Conservation (phyloP, 2,329 filamentous ascomycete genomes). For the Septoria linicola region DNA sequence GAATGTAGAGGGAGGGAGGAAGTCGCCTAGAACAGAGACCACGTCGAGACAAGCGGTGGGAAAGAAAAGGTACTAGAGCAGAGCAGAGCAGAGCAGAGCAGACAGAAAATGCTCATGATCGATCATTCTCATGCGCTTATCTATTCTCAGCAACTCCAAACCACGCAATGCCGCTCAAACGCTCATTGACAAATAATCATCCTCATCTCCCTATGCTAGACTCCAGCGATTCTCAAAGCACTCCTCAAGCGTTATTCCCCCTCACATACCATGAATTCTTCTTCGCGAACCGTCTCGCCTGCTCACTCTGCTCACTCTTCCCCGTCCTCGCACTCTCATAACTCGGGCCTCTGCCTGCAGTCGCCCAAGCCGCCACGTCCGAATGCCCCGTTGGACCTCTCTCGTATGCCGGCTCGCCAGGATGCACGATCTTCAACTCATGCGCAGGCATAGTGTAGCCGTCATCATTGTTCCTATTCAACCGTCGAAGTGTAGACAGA, state of each 20-base stretch:
- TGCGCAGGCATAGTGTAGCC: neutral
- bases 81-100: no score
- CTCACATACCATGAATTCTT: slow-evolving; percentile 13
- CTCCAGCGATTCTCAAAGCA: no score
- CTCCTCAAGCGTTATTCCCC: slow-evolving; percentile 6
- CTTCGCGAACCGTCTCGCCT: slow-evolving; percentile 9
- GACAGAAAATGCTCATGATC: no score
- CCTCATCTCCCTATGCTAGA: no score
- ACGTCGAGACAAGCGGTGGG: no score
- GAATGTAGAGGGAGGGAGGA: no score
- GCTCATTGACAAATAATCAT: no score
- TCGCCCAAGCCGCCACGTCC: slow-evolving; percentile 12
- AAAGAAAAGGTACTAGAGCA: no score
- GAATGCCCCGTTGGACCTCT: slow-evolving; percentile 7
- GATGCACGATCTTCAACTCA: slow-evolving; percentile 11
- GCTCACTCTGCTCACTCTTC: slow-evolving; percentile 1
- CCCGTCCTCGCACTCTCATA: neutral
- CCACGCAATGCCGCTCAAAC: no score
- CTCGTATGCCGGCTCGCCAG: slow-evolving; percentile 2
- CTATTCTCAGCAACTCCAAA: no score
- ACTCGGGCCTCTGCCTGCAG: slow-evolving; percentile 2
- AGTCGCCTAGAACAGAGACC: no score
- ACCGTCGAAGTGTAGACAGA: neutral
- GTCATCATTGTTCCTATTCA: neutral
- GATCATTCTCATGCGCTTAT: no score